phyloP scores from a whole-genome alignment of 2,329 filamentous ascomycete genomes.

The Parastagonospora avenae region DNA sequence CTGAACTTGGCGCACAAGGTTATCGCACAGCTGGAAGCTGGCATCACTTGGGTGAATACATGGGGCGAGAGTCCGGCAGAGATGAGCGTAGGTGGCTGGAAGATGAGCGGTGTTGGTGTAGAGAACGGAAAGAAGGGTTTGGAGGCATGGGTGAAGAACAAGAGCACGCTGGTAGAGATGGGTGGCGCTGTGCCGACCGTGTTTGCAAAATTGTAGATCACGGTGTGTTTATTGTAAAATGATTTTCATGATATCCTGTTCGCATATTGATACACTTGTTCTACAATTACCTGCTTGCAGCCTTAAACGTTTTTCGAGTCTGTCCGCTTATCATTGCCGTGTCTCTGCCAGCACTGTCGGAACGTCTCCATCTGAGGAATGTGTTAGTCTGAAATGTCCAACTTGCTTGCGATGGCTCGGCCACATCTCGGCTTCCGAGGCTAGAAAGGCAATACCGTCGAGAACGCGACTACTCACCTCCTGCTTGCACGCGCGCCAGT shows the following conservation, averaged over 20 bases:
- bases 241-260: background rate
- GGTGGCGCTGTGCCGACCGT: constrained; percentile 71
- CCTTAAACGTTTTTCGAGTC: constrained; percentile 68
- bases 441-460: constrained; percentile 3
- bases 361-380: constrained; percentile 82
- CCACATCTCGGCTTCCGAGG: constrained; percentile 30
- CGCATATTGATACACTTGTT: background rate
- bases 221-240: background rate
- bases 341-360: constrained; percentile 86
- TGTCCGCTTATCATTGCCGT: constrained; percentile 85
- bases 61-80: constrained; percentile 93
- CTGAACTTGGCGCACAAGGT: constrained; percentile 75
- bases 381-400: background rate
- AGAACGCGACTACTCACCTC: constrained; percentile 68
- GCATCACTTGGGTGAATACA: constrained; percentile 91
- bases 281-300: background rate
- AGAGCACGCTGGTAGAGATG: constrained; percentile 87
- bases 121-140: constrained; percentile 84
- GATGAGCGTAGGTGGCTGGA: constrained; percentile 93
- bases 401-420: constrained; percentile 22
- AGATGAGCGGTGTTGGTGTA: constrained; percentile 83
- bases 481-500: constrained; percentile 86
- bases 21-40: constrained; percentile 73
- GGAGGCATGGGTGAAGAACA: constrained; percentile 82
- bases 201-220: constrained; percentile 56